These are phyloP conservation scores for Nidula microcarpa DNA, from an alignment of 768 basidiomycete species.

Conservation along the genomic window DNA sequence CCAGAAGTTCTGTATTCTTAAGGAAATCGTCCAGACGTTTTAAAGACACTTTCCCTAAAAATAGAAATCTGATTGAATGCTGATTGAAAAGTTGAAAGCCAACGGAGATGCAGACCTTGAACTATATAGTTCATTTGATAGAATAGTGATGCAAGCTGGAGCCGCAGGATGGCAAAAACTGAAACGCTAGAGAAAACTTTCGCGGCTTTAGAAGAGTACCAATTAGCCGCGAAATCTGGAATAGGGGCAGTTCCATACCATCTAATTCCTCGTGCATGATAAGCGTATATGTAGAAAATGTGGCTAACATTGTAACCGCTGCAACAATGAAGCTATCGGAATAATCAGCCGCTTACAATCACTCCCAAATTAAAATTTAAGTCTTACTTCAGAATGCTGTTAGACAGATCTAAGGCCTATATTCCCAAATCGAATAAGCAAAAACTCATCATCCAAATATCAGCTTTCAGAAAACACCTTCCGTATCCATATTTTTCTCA, in stretches of 20 bases:
- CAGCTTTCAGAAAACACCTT: constrained; percentile 7
- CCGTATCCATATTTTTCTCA: constrained; percentile 51
- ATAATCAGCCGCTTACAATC: background rate
- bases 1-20: constrained; percentile 40
- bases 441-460: constrained; percentile 14
- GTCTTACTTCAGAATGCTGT: background rate
- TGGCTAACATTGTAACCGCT: constrained; percentile 59
- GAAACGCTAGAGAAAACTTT: constrained; percentile 45
- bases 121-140: constrained; percentile 2
- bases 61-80: background rate
- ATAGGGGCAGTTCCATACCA: constrained; percentile 8
- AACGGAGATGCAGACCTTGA: constrained; percentile 5
- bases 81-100: background rate
- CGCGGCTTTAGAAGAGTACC: constrained; percentile 25
- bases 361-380: background rate
- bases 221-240: background rate
- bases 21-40: constrained; percentile 42
- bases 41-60: constrained; percentile 54
- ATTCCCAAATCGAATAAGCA: constrained; percentile 29
- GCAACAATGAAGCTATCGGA: constrained; percentile 52
- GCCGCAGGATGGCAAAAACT: constrained; percentile 59
- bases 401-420: background rate
- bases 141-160: constrained; percentile 37
- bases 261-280: constrained; percentile 16
- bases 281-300: constrained; percentile 55